These are phyloP conservation scores for Pythium scleroteichum DNA, from an alignment of 352 stramenopile genomes.

Conservation along the genomic window DNA sequence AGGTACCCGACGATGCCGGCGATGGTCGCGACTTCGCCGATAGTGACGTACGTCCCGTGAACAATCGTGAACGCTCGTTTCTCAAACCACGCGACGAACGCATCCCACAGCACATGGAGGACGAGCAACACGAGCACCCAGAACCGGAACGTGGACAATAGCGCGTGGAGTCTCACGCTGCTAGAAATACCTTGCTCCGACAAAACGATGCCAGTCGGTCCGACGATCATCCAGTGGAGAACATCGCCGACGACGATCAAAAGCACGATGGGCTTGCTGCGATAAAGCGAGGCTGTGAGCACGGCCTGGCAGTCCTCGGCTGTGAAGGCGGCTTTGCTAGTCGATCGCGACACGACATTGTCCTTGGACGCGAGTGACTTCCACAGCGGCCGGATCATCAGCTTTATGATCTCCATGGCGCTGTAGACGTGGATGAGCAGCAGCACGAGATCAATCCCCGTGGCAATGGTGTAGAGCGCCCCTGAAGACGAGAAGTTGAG, in stretches of 20 bases:
- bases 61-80: slow-evolving; percentile 20
- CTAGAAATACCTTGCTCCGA: slow-evolving; percentile 1
- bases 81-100: slow-evolving; percentile 24
- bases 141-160: slow-evolving; percentile 29
- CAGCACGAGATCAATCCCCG: slow-evolving; percentile 24
- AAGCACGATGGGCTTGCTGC: slow-evolving; percentile 27
- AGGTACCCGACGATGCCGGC: slow-evolving; percentile 21
- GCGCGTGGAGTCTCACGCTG: slow-evolving; percentile 14
- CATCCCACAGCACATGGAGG: slow-evolving; percentile 27
- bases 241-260: slow-evolving; percentile 22
- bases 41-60: slow-evolving; percentile 28
- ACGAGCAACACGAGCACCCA: slow-evolving; percentile 32
- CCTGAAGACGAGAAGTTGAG: slow-evolving; percentile 35
- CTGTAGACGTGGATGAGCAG: slow-evolving; percentile 26
- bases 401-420: slow-evolving; percentile 18
- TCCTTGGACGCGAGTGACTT: slow-evolving; percentile 11
- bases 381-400: slow-evolving; percentile 28
- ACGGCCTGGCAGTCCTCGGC: slow-evolving; percentile 29
- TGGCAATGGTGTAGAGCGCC: slow-evolving; percentile 26
- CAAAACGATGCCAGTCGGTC: slow-evolving; percentile 16
- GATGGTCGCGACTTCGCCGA: slow-evolving; percentile 22
- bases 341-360: slow-evolving; percentile 15
- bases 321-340: slow-evolving; percentile 14
- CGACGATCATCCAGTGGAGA: slow-evolving; percentile 30
- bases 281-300: slow-evolving; percentile 27